These are phyloP conservation scores for Austroboletus festivus DNA, from an alignment of 768 basidiomycete genomes.

Conservation along the genomic window DNA sequence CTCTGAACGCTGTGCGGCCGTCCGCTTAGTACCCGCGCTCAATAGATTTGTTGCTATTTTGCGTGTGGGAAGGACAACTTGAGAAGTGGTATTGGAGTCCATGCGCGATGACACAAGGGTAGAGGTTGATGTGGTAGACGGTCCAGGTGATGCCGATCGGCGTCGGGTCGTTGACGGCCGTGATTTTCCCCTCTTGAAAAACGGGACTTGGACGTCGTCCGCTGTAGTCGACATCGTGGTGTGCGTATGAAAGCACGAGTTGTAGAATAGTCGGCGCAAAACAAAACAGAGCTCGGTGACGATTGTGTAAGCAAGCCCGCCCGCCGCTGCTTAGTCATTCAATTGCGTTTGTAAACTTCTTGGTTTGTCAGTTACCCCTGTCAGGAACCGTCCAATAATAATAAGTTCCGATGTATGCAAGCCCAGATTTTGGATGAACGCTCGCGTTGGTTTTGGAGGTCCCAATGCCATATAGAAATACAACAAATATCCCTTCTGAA, in stretches of 20 bases:
- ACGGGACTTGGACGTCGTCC: conserved; percentile 59
- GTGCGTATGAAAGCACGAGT: background rate
- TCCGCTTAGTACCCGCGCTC: conserved; percentile 72
- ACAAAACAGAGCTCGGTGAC: too few species aligned
- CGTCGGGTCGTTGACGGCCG: conserved; percentile 75
- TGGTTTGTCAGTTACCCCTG: conserved; percentile 1
- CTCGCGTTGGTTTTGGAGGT: too few species aligned
- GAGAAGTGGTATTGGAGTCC: conserved; percentile 33
- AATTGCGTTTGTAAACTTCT: too few species aligned
- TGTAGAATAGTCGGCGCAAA: background rate
- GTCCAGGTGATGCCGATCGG: conserved; percentile 58
- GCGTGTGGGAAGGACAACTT: conserved; percentile 76
- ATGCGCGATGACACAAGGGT: conserved; percentile 28
- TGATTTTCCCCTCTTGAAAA: conserved; percentile 84
- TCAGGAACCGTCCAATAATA: too few species aligned
- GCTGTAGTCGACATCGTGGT: conserved; percentile 30
- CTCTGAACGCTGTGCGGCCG: conserved; percentile 45
- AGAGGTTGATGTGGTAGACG: conserved; percentile 32
- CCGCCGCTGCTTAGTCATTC: conserved; percentile 25
- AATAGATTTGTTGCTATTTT: conserved; percentile 69
- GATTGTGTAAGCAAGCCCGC: too few species aligned
- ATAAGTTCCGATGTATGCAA: too few species aligned
- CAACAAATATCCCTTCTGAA: too few species aligned
- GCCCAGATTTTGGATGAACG: too few species aligned
- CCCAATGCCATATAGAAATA: too few species aligned